A percentile compares a stretch with the other conserved stretches of the same genome.
These are phyloP conservation scores for Lineolata rhizophorae DNA, from an alignment of 495 filamentous ascomycete genomes.

Conservation along the genomic window DNA sequence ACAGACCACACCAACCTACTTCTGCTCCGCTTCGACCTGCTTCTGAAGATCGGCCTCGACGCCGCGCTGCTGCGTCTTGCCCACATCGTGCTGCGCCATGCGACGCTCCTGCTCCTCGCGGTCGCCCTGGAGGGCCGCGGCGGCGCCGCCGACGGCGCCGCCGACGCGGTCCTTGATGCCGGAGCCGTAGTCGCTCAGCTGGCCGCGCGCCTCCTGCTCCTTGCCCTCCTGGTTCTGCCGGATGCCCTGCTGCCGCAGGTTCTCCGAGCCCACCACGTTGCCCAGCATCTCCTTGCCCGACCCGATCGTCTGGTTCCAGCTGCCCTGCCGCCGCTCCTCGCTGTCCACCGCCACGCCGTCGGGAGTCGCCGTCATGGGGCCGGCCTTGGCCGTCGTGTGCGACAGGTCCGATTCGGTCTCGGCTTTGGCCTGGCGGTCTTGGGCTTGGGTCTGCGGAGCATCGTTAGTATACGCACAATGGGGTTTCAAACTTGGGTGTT, in stretches of 20 bases:
- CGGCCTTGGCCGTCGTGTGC: constrained; percentile 48
- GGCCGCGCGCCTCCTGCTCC: constrained; percentile 63
- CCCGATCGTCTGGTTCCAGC: constrained; percentile 74
- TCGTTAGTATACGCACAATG: no score
- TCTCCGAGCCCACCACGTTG: constrained; percentile 49
- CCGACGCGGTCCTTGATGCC: constrained; percentile 51
- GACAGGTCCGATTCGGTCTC: constrained; percentile 44
- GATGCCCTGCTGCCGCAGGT: constrained; percentile 46
- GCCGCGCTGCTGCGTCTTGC: constrained; percentile 70
- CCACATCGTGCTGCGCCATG: constrained; percentile 51
- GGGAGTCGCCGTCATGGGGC: constrained; percentile 41
- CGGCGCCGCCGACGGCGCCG: constrained; percentile 46
- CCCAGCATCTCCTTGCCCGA: constrained; percentile 68
- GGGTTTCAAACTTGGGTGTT: no score
- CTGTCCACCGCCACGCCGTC: constrained; percentile 54
- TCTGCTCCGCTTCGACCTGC: constrained; percentile 27
- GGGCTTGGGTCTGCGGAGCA: constrained; percentile 9
- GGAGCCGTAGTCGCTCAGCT: constrained; percentile 50
- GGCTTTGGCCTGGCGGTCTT: constrained; percentile 22
- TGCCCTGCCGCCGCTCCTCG: constrained; percentile 44
- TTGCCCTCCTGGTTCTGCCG: constrained; percentile 67
- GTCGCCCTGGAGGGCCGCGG: constrained; percentile 54
- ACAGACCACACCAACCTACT: no score
- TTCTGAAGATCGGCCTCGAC: constrained; percentile 68
- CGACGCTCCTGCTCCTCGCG: constrained; percentile 32